These are phyloP conservation scores for Talaromyces adpressus DNA, from an alignment of 495 filamentous ascomycete species.

Conservation along the genomic window DNA sequence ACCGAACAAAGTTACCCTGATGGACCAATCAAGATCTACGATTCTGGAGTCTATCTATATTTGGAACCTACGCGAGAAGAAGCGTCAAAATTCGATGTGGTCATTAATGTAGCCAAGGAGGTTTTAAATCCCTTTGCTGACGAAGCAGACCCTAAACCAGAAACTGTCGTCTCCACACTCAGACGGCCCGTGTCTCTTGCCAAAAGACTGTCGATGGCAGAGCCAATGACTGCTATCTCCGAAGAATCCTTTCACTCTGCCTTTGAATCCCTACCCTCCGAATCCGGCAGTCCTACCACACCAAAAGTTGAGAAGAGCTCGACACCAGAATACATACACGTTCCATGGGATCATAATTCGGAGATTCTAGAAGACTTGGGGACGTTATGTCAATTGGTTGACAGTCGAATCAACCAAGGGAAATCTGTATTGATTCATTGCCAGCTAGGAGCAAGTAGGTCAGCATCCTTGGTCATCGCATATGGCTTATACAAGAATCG, in stretches of 20 bases:
- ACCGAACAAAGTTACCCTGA: constrained; percentile 79
- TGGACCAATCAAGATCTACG: constrained; percentile 87
- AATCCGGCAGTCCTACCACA: constrained; percentile 43
- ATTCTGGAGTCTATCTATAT: constrained; percentile 87
- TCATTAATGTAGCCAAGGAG: constrained; percentile 94
- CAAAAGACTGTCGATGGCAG: constrained; percentile 40
- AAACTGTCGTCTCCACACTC: constrained; percentile 36
- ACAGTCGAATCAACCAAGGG: constrained; percentile 64
- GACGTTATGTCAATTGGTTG: constrained; percentile 78
- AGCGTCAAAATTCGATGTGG: constrained; percentile 79
- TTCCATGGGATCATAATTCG: constrained; percentile 97
- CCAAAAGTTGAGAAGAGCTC: constrained; percentile 38
- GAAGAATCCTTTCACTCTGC: constrained; percentile 66
- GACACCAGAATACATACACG: constrained; percentile 88
- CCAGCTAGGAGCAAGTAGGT: constrained; percentile 91
- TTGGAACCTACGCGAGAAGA: constrained; percentile 83
- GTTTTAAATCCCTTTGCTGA: constrained; percentile 76
- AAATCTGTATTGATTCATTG: constrained; percentile 92
- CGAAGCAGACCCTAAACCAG: constrained; percentile 20
- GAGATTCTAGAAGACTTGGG: constrained; percentile 85
- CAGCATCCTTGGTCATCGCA: constrained; percentile 93
- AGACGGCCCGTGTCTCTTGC: constrained; percentile 24
- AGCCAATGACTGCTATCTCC: constrained; percentile 65
- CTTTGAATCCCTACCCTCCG: constrained; percentile 44
- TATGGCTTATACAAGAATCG: constrained; percentile 93